Conservation (phyloP, 2,329 filamentous ascomycete genomes). For the Myriosclerotinia curreyana region DNA sequence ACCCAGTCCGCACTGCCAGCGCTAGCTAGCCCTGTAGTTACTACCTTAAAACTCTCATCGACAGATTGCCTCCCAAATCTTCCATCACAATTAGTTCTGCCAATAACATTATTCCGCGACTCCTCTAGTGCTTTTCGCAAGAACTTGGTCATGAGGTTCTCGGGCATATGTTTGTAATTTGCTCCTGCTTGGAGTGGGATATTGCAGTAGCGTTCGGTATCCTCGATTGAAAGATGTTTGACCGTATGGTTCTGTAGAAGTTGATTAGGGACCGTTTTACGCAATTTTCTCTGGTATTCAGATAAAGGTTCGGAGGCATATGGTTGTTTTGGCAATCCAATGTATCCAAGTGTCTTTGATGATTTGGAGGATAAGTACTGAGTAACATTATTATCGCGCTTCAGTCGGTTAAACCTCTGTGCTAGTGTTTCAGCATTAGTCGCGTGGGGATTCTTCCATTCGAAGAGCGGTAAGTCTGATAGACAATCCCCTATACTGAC, state of each 20-base stretch:
- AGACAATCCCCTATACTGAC: conserved; percentile 26
- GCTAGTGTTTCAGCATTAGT: not conserved
- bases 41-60: conserved; percentile 3
- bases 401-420: not conserved
- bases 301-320: conserved; percentile 20
- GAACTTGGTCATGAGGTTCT: not conserved
- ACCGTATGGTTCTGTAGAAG: conserved; percentile 25
- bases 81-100: not conserved
- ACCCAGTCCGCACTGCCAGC: conserved; percentile 5
- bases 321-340: conserved; percentile 17
- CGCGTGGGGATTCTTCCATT: conserved; percentile 24
- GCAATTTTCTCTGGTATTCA: conserved; percentile 23
- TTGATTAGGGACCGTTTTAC: conserved; percentile 1
- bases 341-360: not conserved
- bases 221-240: too few relatives aligned
- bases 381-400: not conserved
- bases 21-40: not conserved
- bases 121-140: not conserved
- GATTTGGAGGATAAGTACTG: conserved; percentile 2
- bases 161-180: conserved; percentile 12
- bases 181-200: conserved; percentile 21
- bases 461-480: conserved; percentile 27
- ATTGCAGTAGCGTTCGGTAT: conserved; percentile 19
- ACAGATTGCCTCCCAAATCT: not conserved
- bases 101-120: not conserved